Evolutionary conservation across 1,284 basidiomycete species (phyloP), one percentile per base, ranked within the genome.

Genomic region (Cutaneotrichosporon mucoides): DNA sequence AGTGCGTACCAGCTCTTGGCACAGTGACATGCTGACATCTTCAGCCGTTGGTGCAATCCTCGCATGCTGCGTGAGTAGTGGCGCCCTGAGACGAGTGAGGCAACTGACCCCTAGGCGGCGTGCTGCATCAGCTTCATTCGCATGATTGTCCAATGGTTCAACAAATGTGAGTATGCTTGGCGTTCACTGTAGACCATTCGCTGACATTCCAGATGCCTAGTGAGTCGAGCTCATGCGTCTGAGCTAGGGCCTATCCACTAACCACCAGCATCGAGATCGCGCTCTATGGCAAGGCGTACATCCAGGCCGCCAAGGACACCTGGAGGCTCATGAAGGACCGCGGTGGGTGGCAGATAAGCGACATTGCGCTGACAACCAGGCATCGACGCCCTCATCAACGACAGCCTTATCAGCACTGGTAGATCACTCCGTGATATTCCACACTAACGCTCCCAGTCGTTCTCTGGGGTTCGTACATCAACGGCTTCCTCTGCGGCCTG

Each of bases 271-370:
- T 93, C 67, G 88, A 92, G 71, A 90, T 90, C 61, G 88, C 89
- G 0, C 80, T 94, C 3, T 94, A 92, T 73, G 92, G 92, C 33
- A 94, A 95, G 78, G 79, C 86, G 1, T 95, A 94, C 70, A 83
- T 92, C 55, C 73, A 81, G 13, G 92, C 92, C n/a, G 90, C 92
- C 4, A 92, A 89, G 76, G 90, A 92, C 73, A 92, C 92, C 0
- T 95, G 90, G 90, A 82, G 83, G n/a, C 73, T 93, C 56, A 85
- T 94, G 79, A 86, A 85, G 69, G 88, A 93, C 70, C 84, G 90
- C 59, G 92, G 38, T 40, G 12, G 38, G 38, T 40, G 9, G 12
- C 38, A 12, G 9, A 9, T 12, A 40, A 40, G 38, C 38, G 38
- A 40, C 8, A 12, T 12, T 40, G 38, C 38, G 38, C 38, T 40